These are phyloP conservation scores for Penicillium frequentans DNA, from an alignment of 2,329 filamentous ascomycete genomes.

Conservation along the genomic window DNA sequence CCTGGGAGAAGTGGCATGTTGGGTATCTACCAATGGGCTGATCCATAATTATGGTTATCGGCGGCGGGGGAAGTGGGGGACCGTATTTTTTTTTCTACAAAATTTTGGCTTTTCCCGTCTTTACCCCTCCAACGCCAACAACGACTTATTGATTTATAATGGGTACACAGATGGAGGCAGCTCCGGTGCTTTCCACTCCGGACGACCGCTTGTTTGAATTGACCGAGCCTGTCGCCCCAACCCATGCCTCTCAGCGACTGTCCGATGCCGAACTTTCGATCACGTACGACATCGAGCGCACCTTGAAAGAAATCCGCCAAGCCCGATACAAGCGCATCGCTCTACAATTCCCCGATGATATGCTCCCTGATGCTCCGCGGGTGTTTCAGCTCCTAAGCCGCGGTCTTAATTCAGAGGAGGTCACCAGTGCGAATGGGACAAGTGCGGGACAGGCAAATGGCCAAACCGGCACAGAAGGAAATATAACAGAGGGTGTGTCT, in stretches of 20 bases:
- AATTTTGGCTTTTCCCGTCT: slow-evolving; percentile 16
- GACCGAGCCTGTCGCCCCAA: slow-evolving; percentile 43
- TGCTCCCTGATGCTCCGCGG: slow-evolving; percentile 81
- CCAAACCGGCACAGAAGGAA: slow-evolving; percentile 6
- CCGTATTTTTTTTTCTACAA: slow-evolving; percentile 16
- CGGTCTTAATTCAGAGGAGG: slow-evolving; percentile 43
- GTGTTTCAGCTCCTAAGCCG: slow-evolving; percentile 68
- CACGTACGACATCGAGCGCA: slow-evolving; percentile 83
- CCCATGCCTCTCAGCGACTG: slow-evolving; percentile 34
- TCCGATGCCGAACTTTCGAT: slow-evolving; percentile 69
- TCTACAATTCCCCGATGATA: slow-evolving; percentile 92
- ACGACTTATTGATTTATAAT: slow-evolving; percentile 16
- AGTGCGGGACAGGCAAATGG: slow-evolving; percentile 14
- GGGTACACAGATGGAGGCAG: slow-evolving; percentile 39
- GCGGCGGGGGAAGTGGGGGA: slow-evolving; percentile 36
- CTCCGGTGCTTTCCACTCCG: slow-evolving; percentile 63
- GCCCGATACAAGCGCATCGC: slow-evolving; percentile 75
- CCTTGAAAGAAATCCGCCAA: slow-evolving; percentile 70
- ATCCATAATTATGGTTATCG: slow-evolving; percentile 19
- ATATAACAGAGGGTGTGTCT: slow-evolving; percentile 27
- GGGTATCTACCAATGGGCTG: slow-evolving; percentile 18
- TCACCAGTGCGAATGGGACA: slow-evolving; percentile 13
- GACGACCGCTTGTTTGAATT: slow-evolving; percentile 62
- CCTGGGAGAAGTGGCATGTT: not conserved
- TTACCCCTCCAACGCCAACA: slow-evolving; percentile 7